phyloP scores from a whole-genome alignment of 2,329 filamentous ascomycete genomes.

The Ophiostoma ulmi region DNA sequence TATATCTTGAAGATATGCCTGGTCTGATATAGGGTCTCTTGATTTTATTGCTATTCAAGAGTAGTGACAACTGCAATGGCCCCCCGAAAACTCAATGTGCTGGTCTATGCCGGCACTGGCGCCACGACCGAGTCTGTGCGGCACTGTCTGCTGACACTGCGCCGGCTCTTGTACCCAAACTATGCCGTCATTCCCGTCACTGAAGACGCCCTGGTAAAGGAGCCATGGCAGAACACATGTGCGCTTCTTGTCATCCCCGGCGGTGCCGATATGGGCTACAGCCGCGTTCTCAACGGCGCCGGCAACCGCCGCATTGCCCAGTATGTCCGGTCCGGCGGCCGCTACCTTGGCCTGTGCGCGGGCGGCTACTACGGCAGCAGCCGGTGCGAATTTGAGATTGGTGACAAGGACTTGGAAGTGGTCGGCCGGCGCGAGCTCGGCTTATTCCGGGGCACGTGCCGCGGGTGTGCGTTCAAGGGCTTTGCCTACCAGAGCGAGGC shows the following conservation, averaged over 20 bases:
- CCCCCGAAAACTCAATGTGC: constrained; percentile 72
- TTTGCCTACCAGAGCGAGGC: constrained; percentile 87
- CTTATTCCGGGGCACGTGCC: constrained; percentile 82
- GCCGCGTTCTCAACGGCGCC: constrained; percentile 75
- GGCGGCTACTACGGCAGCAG: constrained; percentile 85
- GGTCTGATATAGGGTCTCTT: not conserved
- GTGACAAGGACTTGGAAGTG: constrained; percentile 74
- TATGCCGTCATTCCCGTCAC: constrained; percentile 88
- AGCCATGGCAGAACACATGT: constrained; percentile 85
- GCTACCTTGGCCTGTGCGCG: constrained; percentile 87
- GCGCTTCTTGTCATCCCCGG: constrained; percentile 88
- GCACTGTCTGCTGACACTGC: constrained; percentile 81
- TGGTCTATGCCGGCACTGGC: constrained; percentile 83
- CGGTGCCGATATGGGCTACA: constrained; percentile 90
- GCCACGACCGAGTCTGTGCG: constrained; percentile 83
- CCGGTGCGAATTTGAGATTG: constrained; percentile 87
- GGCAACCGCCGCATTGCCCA: constrained; percentile 81
- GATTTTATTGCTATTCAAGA: too few relatives aligned
- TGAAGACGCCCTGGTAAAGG: constrained; percentile 73
- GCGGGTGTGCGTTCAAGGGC: constrained; percentile 80
- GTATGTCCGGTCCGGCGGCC: constrained; percentile 78
- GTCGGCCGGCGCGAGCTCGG: constrained; percentile 76
- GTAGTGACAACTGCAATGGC: constrained; percentile 46
- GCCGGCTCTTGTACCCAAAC: constrained; percentile 77
- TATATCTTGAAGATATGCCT: not conserved